Conservation (phyloP, 2,329 filamentous ascomycete genomes). For the Simplicillium sp. region DNA sequence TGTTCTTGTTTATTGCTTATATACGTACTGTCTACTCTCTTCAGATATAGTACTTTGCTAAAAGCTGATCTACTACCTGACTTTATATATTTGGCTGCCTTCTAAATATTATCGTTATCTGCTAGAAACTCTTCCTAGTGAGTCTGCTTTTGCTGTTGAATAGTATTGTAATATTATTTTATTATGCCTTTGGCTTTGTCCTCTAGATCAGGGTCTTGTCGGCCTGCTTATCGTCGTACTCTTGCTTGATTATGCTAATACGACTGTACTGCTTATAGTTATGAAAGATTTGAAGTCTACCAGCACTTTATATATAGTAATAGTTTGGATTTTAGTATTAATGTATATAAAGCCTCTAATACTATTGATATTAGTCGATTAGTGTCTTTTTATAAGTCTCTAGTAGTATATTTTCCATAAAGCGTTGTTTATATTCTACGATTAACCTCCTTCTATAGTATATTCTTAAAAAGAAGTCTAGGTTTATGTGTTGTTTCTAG, state of each 20-base stretch:
- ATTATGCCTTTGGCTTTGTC: slow-evolving; percentile 11
- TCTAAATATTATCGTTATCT: slow-evolving; percentile 14
- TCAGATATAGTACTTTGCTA: neutral
- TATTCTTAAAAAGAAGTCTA: slow-evolving; percentile 16
- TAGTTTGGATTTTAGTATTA: slow-evolving; percentile 12
- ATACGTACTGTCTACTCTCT: slow-evolving; percentile 6
- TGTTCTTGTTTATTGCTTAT: slow-evolving; percentile 9
- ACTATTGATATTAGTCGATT: slow-evolving; percentile 7
- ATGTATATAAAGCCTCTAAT: slow-evolving; percentile 6
- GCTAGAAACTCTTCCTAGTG: slow-evolving; percentile 9
- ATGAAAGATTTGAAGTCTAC: slow-evolving; percentile 18
- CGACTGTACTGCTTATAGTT: slow-evolving; percentile 16
- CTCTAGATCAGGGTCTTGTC: slow-evolving; percentile 8
- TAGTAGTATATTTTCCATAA: slow-evolving; percentile 16
- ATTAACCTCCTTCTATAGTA: slow-evolving; percentile 15
- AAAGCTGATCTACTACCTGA: slow-evolving; percentile 8
- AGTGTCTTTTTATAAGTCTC: slow-evolving; percentile 7
- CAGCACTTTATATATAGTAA: slow-evolving; percentile 18
- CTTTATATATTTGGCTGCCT: slow-evolving; percentile 14
- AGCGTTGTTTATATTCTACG: slow-evolving; percentile 4
- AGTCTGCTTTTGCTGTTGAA: no score
- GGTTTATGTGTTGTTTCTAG: slow-evolving; percentile 4
- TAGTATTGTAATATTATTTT: slow-evolving; percentile 13
- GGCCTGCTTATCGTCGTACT: slow-evolving; percentile 8
- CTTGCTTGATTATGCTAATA: slow-evolving; percentile 18